Evolutionary conservation across 2,329 filamentous ascomycete species (phyloP).

Genomic region (Colletotrichum somersetense): DNA sequence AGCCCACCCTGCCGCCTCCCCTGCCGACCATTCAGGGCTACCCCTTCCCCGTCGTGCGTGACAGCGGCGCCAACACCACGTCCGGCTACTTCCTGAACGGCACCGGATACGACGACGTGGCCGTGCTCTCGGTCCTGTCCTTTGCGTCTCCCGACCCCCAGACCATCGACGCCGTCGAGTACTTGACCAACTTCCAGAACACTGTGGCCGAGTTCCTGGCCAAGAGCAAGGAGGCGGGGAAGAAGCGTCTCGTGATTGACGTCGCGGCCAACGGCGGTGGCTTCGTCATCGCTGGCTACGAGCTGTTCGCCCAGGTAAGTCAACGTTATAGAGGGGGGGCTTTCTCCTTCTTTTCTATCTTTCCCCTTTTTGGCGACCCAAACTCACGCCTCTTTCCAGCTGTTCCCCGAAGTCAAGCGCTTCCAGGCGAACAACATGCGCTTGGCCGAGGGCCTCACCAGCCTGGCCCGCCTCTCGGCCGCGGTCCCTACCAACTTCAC

Average conservation of each 20-base stretch:
- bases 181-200: constrained; percentile 49
- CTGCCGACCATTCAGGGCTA: constrained; percentile 45
- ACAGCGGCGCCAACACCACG: constrained; percentile 47
- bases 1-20: constrained; percentile 18
- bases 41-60: constrained; percentile 49
- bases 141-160: constrained; percentile 45
- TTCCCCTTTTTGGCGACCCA: neutral
- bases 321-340: constrained; percentile 52
- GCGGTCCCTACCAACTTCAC: constrained; percentile 48
- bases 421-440: constrained; percentile 65
- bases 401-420: constrained; percentile 64
- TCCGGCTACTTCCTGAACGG: constrained; percentile 54
- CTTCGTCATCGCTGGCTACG: constrained; percentile 69
- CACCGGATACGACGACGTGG: constrained; percentile 51
- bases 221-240: constrained; percentile 58
- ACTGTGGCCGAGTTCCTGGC: constrained; percentile 47
- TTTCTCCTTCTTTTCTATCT: constrained; percentile 49
- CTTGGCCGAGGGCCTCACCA: constrained; percentile 59
- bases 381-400: constrained; percentile 39
- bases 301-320: constrained; percentile 66
- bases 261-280: constrained; percentile 71
- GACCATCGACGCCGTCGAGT: constrained; percentile 42
- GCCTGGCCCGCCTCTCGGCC: constrained; percentile 56
- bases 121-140: constrained; percentile 48
- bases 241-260: constrained; percentile 72